These are phyloP conservation scores for Lenzites betulinus DNA, from an alignment of 768 basidiomycete genomes.

Conservation along the genomic window DNA sequence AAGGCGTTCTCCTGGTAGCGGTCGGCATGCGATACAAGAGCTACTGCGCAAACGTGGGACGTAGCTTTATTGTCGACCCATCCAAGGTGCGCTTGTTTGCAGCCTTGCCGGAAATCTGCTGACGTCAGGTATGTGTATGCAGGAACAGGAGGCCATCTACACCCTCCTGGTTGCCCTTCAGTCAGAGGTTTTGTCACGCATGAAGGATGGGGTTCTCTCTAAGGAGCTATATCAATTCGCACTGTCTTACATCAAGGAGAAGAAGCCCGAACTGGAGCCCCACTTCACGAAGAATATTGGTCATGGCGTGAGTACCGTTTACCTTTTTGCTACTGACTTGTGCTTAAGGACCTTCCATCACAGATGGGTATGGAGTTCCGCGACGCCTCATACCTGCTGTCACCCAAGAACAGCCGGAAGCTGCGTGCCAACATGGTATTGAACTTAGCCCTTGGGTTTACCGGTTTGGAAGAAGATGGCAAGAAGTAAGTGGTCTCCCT, in stretches of 20 bases:
- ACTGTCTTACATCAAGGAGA: slow-evolving; percentile 66
- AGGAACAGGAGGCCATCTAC: slow-evolving; percentile 95
- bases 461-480: slow-evolving; percentile 76
- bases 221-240: slow-evolving; percentile 86
- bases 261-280: slow-evolving; percentile 81
- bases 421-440: slow-evolving; percentile 84
- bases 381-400: slow-evolving; percentile 82
- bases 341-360: neutral
- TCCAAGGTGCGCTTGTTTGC: slow-evolving; percentile 54
- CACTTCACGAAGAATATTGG: slow-evolving; percentile 88
- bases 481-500: slow-evolving; percentile 58
- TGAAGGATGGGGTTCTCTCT: slow-evolving; percentile 76
- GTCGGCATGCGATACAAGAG: slow-evolving; percentile 91
- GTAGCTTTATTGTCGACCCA: slow-evolving; percentile 95
- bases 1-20: slow-evolving; percentile 85
- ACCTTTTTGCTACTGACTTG: neutral
- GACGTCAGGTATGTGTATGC: neutral
- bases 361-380: slow-evolving; percentile 97
- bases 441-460: slow-evolving; percentile 83
- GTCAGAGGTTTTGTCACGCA: slow-evolving; percentile 65
- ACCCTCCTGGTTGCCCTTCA: slow-evolving; percentile 77
- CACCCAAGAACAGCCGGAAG: slow-evolving; percentile 71
- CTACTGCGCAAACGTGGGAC: slow-evolving; percentile 90
- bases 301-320: slow-evolving; percentile 65
- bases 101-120: slow-evolving; percentile 9